These are phyloP conservation scores for Erodium chrysanthum DNA, from an alignment of 441 rosid species.

Conservation along the genomic window DNA sequence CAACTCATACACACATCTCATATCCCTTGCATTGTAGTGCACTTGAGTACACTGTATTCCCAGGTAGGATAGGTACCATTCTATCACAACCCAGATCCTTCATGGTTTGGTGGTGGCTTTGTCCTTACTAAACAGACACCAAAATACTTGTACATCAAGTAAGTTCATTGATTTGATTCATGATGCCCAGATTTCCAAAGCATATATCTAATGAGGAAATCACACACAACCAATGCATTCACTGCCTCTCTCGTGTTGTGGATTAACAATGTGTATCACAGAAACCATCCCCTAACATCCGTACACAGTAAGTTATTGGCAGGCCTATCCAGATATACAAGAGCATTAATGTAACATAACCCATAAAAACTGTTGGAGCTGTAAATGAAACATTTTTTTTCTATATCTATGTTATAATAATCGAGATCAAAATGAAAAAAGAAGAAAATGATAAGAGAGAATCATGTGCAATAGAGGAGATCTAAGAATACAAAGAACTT, in stretches of 20 bases:
- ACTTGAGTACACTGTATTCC: background rate
- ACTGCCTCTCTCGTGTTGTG: conserved; percentile 2
- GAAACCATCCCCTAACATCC: background rate
- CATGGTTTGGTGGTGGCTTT: background rate
- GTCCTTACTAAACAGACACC: background rate
- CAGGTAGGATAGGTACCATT: background rate
- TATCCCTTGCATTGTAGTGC: background rate
- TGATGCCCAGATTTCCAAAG: background rate
- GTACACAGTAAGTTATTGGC: background rate
- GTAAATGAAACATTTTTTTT: background rate
- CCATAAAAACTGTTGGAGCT: background rate
- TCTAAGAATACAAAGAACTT: background rate
- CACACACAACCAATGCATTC: background rate
- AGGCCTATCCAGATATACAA: background rate
- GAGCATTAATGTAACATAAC: background rate
- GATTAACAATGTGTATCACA: background rate
- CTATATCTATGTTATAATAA: background rate
- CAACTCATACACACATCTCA: background rate
- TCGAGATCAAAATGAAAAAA: background rate
- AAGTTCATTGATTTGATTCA: background rate
- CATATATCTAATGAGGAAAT: background rate
- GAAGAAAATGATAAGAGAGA: background rate
- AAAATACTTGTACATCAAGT: background rate
- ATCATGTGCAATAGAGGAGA: background rate
- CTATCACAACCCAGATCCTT: background rate